Evolutionary conservation across 2,329 filamentous ascomycete genomes (phyloP), one percentile per base, ranked within the genome.

Genomic region (Pseudovirgaria hyperparasitica): DNA sequence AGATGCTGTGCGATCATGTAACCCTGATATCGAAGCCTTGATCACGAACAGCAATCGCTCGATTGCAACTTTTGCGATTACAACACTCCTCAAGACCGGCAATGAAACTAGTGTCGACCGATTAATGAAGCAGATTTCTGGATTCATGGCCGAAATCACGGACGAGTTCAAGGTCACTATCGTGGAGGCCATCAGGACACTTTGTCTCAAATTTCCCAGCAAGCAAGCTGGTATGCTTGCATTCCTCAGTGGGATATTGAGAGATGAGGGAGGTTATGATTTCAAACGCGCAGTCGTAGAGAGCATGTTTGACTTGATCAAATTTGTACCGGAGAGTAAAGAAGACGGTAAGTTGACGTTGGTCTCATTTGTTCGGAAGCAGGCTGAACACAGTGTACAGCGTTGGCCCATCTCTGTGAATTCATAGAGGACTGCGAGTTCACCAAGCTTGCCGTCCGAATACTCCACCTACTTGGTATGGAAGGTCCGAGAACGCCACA

Each of bases 81-180:
- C 90, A 2, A 98, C 90, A 2, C 71, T 98, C 16, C 76, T 98
- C 38, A 96, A 96, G 71, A 98, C 90, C 8, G 90, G 90, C 34
- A 98, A 96, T 50, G 90, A 98, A 60, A 82, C 82, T 20, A 94
- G 85, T 41, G 90, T 98, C 23, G 90, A 98, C 53, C 76, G 90
- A 28, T 62, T 98, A 40, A 94, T 98, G 85, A 94, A 94, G 69
- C 86, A 96, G 55, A 96, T 98, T 36, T 85, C 84, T 14, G 79
- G 81, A 20, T 94, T 98, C 63, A 96, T 98, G 90, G 82, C 86
- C 4, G 90, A 96, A 57, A 96, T 96, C 40, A 94, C 87, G 5
- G 90, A 98, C 50, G 90, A 98, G 57, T 98, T 98, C 68, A 98
- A 96, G 67, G 93, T 98, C 41, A 98, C 90, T n/a, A 93, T 98